Conservation (phyloP, 208 protist species). For the Acanthamoeba healyi region DNA sequence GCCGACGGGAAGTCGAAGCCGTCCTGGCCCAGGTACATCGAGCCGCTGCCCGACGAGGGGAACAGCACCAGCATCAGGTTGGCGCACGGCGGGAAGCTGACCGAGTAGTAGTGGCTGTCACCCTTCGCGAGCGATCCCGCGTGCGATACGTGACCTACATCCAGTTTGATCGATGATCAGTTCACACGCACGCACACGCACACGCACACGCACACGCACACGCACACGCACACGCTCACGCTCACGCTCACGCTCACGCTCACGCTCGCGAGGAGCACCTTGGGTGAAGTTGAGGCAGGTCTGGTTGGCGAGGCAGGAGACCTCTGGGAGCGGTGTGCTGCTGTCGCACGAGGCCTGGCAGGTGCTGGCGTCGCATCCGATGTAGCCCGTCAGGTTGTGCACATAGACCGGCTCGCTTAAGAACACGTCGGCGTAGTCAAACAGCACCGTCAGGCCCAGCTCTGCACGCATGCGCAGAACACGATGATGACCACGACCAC, state of each 20-base stretch:
- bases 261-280: neutral
- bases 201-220: too few relatives aligned
- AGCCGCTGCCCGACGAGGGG: neutral
- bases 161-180: neutral
- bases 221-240: too few relatives aligned
- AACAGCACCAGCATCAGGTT: neutral
- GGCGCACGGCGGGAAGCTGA: neutral
- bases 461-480: conserved; percentile 16
- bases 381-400: neutral
- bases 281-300: conserved; percentile 31
- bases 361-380: neutral
- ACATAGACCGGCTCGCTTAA: neutral
- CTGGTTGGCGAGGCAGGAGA: neutral
- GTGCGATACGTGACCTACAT: neutral
- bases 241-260: too few relatives aligned
- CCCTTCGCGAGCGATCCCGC: neutral
- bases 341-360: neutral
- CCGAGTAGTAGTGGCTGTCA: neutral
- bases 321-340: neutral
- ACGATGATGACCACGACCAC: too few relatives aligned
- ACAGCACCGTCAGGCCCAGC: neutral
- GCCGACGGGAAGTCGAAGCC: neutral
- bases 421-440: conserved; percentile 29
- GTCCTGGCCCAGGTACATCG: neutral
- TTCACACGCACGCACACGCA: neutral